These are phyloP conservation scores for Filosporella fistucella DNA, from an alignment of 495 filamentous ascomycete genomes.

Conservation along the genomic window DNA sequence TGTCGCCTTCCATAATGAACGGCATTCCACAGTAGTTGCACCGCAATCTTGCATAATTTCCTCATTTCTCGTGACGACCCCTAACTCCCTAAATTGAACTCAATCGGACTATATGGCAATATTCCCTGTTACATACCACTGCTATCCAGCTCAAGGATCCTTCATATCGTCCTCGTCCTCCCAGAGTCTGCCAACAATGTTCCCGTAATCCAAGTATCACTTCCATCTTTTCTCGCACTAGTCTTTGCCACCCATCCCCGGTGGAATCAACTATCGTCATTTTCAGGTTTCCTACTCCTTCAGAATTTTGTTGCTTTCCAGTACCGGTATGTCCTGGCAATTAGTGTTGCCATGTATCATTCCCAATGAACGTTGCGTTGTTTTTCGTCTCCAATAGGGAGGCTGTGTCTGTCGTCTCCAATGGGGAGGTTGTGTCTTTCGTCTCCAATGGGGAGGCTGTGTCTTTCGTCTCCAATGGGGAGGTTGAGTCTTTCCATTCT, in stretches of 20 bases:
- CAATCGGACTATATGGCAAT: not conserved
- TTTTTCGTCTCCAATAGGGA: not conserved
- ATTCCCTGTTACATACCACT: too few relatives aligned
- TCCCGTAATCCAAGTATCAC: not conserved
- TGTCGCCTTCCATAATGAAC: slow-evolving; percentile 5
- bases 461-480: not conserved
- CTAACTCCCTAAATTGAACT: not conserved
- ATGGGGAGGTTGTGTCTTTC: not conserved
- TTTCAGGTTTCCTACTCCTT: not conserved
- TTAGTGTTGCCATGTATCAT: not conserved
- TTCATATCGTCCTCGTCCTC: not conserved
- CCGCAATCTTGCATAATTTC: slow-evolving; percentile 2
- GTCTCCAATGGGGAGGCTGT: not conserved
- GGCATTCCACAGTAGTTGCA: slow-evolving; percentile 5
- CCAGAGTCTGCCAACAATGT: not conserved
- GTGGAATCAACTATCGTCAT: not conserved
- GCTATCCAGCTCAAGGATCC: not conserved
- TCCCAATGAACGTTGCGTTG: not conserved
- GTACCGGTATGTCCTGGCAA: not conserved
- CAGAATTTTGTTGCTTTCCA: not conserved
- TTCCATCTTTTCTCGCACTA: not conserved
- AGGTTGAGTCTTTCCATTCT: too few relatives aligned
- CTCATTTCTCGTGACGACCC: not conserved
- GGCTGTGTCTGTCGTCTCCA: not conserved
- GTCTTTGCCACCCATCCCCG: not conserved